A percentile compares a stretch with the other conserved stretches of the same genome.
Evolutionary conservation across 176 grass and related monocot species (phyloP).

Genomic region (Avena atlantica): DNA sequence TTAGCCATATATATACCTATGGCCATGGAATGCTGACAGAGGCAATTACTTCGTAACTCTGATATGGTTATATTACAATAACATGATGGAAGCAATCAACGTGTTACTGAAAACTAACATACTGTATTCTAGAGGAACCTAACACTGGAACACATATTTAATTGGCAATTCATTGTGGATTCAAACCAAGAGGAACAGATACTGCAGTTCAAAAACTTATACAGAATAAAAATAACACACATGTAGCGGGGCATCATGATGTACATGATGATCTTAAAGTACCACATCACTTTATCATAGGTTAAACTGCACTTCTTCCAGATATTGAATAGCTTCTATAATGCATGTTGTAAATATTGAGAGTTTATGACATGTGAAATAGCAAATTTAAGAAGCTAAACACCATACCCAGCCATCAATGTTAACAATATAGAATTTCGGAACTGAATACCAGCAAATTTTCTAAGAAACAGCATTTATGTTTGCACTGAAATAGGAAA

Average conservation of each 20-base stretch:
- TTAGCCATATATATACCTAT: background rate
- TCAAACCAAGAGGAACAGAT: background rate
- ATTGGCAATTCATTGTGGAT: background rate
- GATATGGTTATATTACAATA: background rate
- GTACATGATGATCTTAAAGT: background rate
- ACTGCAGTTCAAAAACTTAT: background rate
- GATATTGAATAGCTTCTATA: background rate
- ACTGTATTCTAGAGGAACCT: background rate
- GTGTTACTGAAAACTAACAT: background rate
- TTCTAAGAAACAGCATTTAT: background rate
- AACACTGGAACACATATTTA: background rate
- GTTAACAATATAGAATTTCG: conserved; percentile 2
- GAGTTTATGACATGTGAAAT: background rate
- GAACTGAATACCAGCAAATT: background rate
- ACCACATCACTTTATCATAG: conserved; percentile 21
- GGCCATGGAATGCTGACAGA: background rate
- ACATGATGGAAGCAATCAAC: conserved; percentile 8
- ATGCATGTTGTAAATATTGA: conserved; percentile 9
- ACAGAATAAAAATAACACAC: background rate
- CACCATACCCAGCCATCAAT: conserved; percentile 7
- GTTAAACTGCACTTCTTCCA: background rate
- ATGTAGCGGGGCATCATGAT: background rate
- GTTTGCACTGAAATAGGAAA: background rate
- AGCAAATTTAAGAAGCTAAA: background rate
- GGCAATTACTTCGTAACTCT: background rate